Evolutionary conservation across 83 land plant species (phyloP).

Genomic region (Thuja plicata): DNA sequence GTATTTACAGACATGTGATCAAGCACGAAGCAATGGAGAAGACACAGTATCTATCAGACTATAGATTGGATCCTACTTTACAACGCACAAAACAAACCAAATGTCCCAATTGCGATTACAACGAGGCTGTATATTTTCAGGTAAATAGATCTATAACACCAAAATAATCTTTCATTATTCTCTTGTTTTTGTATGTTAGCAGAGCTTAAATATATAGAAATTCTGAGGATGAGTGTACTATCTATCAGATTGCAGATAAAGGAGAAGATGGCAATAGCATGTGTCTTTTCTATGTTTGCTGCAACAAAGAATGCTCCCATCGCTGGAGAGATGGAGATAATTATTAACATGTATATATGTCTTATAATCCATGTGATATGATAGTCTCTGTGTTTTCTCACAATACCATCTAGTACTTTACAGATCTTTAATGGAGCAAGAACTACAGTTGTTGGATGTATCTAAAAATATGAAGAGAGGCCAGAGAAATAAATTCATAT

Average conservation of each 20-base stretch:
- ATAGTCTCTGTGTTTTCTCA: too few relatives aligned
- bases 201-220: too few relatives aligned
- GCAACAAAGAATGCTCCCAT: conserved; percentile 55
- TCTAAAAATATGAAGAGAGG: too few relatives aligned
- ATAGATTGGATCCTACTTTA: conserved; percentile 55
- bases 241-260: conserved; percentile 48
- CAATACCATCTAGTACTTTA: too few relatives aligned
- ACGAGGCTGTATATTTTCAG: conserved; percentile 69
- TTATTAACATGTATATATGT: neutral
- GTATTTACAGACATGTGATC: conserved; percentile 51
- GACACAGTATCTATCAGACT: conserved; percentile 41
- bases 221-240: neutral
- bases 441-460: too few relatives aligned
- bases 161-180: too few relatives aligned
- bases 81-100: conserved; percentile 52
- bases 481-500: too few relatives aligned
- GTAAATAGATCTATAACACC: conserved; percentile 9
- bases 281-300: conserved; percentile 60
- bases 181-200: too few relatives aligned
- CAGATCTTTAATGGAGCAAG: too few relatives aligned
- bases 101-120: conserved; percentile 46
- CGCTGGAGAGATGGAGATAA: conserved; percentile 49
- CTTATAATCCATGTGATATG: too few relatives aligned
- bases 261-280: conserved; percentile 67
- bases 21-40: conserved; percentile 40